A percentile compares a stretch with the other conserved stretches of the same genome.
phyloP scores from a whole-genome alignment of 371 early-diverging fungal species.

The Rhizopus microsporus region DNA sequence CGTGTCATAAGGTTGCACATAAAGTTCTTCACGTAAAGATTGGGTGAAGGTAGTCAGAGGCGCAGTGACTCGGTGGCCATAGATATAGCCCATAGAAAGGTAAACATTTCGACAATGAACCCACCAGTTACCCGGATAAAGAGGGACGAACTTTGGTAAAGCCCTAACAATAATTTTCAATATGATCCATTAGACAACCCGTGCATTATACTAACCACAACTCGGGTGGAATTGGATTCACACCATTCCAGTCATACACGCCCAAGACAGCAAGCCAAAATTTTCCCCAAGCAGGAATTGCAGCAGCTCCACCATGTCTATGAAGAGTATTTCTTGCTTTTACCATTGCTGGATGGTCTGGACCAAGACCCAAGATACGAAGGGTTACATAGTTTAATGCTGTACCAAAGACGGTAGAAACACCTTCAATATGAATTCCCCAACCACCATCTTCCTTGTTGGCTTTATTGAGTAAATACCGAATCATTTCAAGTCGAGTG shows the following conservation, averaged over 20 bases:
- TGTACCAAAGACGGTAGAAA: constrained; percentile 94
- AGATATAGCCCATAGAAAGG: constrained; percentile 93
- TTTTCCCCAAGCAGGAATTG: constrained; percentile 96
- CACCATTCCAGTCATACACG: constrained; percentile 94
- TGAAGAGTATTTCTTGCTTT: constrained; percentile 87
- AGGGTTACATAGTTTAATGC: constrained; percentile 90
- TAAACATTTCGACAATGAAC: constrained; percentile 89
- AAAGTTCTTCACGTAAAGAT: constrained; percentile 85
- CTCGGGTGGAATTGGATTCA: constrained; percentile 96
- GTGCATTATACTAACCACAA: constrained; percentile 62
- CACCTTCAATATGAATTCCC: constrained; percentile 95
- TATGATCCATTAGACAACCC: background rate
- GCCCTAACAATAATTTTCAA: constrained; percentile 46
- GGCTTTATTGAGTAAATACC: constrained; percentile 85
- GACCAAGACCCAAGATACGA: constrained; percentile 85
- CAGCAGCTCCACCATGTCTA: constrained; percentile 80
- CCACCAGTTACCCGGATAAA: constrained; percentile 95
- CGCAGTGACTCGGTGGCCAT: constrained; percentile 70
- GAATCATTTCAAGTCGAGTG: constrained; percentile 77
- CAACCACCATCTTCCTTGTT: constrained; percentile 91
- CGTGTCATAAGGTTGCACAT: constrained; percentile 76
- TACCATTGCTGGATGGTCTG: constrained; percentile 85
- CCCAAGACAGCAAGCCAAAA: constrained; percentile 92
- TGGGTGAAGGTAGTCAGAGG: constrained; percentile 68
- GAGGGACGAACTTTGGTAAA: constrained; percentile 80